Evolutionary conservation across 805 yeast species (phyloP).

Genomic region (Candida tallmaniae): DNA sequence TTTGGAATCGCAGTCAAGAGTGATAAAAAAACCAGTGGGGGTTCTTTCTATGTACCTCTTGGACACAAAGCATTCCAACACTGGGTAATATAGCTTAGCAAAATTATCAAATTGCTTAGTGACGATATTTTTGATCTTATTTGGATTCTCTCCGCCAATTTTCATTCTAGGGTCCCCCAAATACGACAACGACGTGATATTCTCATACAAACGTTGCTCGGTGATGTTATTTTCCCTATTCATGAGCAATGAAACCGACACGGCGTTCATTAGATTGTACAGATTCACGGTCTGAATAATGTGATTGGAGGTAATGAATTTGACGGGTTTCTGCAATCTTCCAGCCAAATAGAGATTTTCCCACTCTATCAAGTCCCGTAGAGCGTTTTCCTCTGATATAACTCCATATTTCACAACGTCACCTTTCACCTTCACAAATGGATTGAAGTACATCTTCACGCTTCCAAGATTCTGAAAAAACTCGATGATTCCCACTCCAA

Average conservation of each 20-base stretch:
- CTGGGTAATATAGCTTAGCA: constrained; percentile 68
- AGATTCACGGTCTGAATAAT: constrained; percentile 47
- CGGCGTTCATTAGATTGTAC: constrained; percentile 71
- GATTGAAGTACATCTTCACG: constrained; percentile 85
- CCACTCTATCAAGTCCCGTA: constrained; percentile 81
- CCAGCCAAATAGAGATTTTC: constrained; percentile 84
- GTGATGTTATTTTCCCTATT: constrained; percentile 38
- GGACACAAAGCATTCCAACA: constrained; percentile 15
- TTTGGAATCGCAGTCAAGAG: constrained; percentile 2
- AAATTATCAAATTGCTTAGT: constrained; percentile 67
- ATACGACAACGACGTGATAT: constrained; percentile 77
- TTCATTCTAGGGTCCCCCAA: constrained; percentile 85
- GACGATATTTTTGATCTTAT: constrained; percentile 83
- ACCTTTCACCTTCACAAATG: constrained; percentile 60
- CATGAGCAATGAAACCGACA: constrained; percentile 60
- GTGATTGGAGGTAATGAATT: constrained; percentile 33
- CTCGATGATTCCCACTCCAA: constrained; percentile 48
- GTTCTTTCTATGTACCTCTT: background rate
- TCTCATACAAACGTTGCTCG: constrained; percentile 65
- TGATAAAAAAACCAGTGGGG: constrained; percentile 1
- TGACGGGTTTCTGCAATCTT: constrained; percentile 89
- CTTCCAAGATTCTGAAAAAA: constrained; percentile 10
- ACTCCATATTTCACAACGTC: constrained; percentile 79
- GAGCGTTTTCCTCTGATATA: constrained; percentile 55
- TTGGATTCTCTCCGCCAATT: constrained; percentile 88